Conservation (phyloP, 108 stramenopile genomes). For the Schizochytrium sp. region DNA sequence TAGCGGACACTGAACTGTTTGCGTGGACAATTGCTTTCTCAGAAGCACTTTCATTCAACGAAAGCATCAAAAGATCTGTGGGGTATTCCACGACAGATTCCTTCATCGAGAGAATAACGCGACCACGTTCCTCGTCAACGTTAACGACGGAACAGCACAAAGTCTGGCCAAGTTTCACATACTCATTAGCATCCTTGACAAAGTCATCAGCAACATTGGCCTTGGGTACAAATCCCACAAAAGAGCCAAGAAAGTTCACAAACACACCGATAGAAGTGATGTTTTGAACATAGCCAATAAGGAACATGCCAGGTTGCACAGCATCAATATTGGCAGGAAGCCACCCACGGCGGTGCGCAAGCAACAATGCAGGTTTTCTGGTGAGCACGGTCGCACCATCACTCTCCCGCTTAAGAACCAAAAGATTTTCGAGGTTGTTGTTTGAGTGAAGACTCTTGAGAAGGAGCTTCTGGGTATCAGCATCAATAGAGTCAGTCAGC, state of each 20-base stretch:
- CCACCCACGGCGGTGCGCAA: conserved; percentile 34
- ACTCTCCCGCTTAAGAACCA: neutral
- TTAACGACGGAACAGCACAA: neutral
- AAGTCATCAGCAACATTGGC: conserved; percentile 50
- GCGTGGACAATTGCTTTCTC: neutral
- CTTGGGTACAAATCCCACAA: conserved; percentile 3
- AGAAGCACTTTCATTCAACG: neutral
- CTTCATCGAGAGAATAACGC: conserved; percentile 1
- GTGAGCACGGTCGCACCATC: neutral
- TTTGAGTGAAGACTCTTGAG: neutral
- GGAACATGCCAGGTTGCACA: neutral
- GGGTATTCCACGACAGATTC: conserved; percentile 6
- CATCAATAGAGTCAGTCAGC: neutral
- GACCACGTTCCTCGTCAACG: conserved; percentile 16
- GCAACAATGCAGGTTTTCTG: conserved; percentile 12
- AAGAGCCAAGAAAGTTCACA: conserved; percentile 2
- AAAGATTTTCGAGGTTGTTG: neutral
- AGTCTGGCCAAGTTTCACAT: conserved; percentile 8
- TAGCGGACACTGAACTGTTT: neutral
- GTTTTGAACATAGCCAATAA: conserved; percentile 30
- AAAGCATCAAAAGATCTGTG: neutral
- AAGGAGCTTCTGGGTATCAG: neutral
- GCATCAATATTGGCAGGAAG: neutral
- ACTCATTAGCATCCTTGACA: neutral
- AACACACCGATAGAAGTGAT: conserved; percentile 10